Percentiles rank a stretch among this genome's conserved stretches.
Conservation (phyloP, 352 stramenopile species). For the Phytopythium litorale region DNA sequence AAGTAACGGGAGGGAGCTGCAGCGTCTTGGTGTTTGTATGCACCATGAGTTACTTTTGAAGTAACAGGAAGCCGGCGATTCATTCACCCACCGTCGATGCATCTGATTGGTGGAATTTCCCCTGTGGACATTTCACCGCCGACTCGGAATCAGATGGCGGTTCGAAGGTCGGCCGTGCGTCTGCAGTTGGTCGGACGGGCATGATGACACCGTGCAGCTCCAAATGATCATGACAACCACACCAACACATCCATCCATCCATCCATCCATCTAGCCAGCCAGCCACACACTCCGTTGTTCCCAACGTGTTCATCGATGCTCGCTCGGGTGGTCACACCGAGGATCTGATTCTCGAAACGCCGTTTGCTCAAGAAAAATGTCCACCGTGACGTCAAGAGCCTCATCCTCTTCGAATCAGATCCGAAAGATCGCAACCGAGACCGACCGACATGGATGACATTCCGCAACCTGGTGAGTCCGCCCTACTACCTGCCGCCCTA, state of each 20-base stretch:
- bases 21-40: neutral
- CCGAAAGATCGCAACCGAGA: neutral
- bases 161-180: too few relatives aligned
- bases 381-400: neutral
- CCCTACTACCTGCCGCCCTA: neutral
- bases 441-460: neutral
- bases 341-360: neutral
- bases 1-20: slow-evolving; percentile 17
- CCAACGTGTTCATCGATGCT: too few relatives aligned
- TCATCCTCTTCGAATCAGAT: neutral
- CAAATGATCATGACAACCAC: too few relatives aligned
- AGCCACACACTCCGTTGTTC: too few relatives aligned
- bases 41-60: slow-evolving; percentile 7
- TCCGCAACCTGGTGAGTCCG: neutral
- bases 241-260: too few relatives aligned
- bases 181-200: too few relatives aligned
- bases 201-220: too few relatives aligned
- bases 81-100: neutral
- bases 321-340: neutral
- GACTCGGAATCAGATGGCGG: neutral
- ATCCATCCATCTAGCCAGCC: too few relatives aligned
- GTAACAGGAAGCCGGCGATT: neutral
- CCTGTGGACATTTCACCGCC: too few relatives aligned
- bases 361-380: neutral
- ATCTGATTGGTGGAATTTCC: neutral